phyloP scores from a whole-genome alignment of 306 rosid species.

The Corylus avellana region DNA sequence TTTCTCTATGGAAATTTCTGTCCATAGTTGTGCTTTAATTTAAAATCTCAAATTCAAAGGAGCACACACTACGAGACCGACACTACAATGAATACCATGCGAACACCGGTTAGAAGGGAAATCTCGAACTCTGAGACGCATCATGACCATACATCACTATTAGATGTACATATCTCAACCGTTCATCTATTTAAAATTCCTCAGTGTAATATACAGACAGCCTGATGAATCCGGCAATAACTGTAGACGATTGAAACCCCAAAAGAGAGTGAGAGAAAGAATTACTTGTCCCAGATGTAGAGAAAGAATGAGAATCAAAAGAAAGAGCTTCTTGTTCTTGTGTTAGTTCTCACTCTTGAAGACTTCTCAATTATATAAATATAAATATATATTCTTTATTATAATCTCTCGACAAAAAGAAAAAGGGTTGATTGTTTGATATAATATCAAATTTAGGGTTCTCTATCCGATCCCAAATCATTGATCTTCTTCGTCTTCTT shows the following conservation, averaged over 20 bases:
- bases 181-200: too few relatives aligned
- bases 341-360: neutral
- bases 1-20: too few relatives aligned
- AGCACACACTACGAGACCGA: too few relatives aligned
- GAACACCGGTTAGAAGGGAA: too few relatives aligned
- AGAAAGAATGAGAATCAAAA: neutral
- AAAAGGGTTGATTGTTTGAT: neutral
- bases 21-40: too few relatives aligned
- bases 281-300: neutral
- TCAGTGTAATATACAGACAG: too few relatives aligned
- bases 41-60: too few relatives aligned
- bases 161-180: too few relatives aligned
- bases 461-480: neutral
- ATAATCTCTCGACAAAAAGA: neutral
- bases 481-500: neutral
- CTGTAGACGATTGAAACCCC: neutral
- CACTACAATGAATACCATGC: too few relatives aligned
- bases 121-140: too few relatives aligned
- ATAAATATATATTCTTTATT: neutral
- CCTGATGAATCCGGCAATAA: neutral
- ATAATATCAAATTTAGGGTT: constrained; percentile 14
- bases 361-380: neutral
- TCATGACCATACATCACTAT: too few relatives aligned
- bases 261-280: neutral
- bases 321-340: too few relatives aligned